Evolutionary conservation across 2,329 filamentous ascomycete species (phyloP).

Genomic region (Coleophoma eucalyptorum): DNA sequence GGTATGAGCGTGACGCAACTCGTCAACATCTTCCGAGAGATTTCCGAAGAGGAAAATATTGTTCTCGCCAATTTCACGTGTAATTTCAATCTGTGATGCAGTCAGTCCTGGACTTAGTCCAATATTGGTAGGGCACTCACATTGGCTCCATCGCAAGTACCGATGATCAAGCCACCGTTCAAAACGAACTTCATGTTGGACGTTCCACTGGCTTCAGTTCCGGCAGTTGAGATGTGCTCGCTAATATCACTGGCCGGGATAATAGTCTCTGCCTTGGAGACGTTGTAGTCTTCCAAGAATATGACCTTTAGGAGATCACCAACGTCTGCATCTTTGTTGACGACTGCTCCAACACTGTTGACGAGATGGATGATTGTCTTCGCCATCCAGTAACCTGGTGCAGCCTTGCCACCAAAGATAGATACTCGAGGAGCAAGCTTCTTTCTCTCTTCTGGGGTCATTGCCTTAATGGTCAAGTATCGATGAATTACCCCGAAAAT

Average conservation of each 20-base stretch:
- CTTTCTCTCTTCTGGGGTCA: slow-evolving; percentile 80
- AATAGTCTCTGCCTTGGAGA: slow-evolving; percentile 98
- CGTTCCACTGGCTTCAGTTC: slow-evolving; percentile 85
- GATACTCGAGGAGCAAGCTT: slow-evolving; percentile 84
- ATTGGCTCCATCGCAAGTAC: slow-evolving; percentile 96
- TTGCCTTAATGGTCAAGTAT: slow-evolving; percentile 83
- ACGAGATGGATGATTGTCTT: slow-evolving; percentile 98
- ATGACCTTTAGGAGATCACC: slow-evolving; percentile 95
- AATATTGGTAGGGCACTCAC: slow-evolving; percentile 48
- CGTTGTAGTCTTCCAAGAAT: slow-evolving; percentile 97
- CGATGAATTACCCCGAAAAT: slow-evolving; percentile 97
- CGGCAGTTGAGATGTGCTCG: slow-evolving; percentile 97
- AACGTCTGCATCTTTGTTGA: slow-evolving; percentile 90
- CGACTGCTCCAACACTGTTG: slow-evolving; percentile 83
- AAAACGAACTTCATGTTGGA: slow-evolving; percentile 99
- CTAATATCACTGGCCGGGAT: slow-evolving; percentile 91
- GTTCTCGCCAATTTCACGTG: slow-evolving; percentile 89
- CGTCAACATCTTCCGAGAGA: slow-evolving; percentile 92
- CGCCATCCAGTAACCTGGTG: slow-evolving; percentile 99
- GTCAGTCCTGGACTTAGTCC: slow-evolving; percentile 4
- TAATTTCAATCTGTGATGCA: slow-evolving; percentile 81
- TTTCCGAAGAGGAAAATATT: slow-evolving; percentile 99
- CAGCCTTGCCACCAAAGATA: slow-evolving; percentile 97
- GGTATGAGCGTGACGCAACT: slow-evolving; percentile 84
- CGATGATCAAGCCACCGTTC: slow-evolving; percentile 95